Evolutionary conservation across 371 early-diverging fungal genomes (phyloP).

Genomic region (Choanephora cucurbitarum): DNA sequence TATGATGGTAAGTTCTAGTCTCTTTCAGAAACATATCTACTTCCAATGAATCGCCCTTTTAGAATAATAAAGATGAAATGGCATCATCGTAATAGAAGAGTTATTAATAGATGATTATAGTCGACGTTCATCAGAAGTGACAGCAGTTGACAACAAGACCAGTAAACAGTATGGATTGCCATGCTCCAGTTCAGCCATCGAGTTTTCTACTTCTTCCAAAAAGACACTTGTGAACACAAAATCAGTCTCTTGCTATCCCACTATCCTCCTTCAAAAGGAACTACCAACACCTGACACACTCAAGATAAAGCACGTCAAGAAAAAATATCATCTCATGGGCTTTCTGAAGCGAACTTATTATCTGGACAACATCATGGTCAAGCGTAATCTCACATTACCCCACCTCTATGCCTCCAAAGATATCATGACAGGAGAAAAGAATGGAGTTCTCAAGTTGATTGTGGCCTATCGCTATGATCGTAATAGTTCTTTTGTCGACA

Average conservation of each 20-base stretch:
- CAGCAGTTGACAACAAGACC: background rate
- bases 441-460: constrained; percentile 12
- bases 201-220: background rate
- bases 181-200: background rate
- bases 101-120: background rate
- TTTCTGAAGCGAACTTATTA: constrained; percentile 11
- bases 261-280: background rate
- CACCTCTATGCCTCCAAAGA: constrained; percentile 13
- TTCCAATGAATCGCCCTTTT: too few relatives aligned
- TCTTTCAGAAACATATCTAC: too few relatives aligned
- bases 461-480: background rate
- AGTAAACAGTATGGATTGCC: background rate
- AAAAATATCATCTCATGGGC: constrained; percentile 11
- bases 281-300: background rate
- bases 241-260: too few relatives aligned
- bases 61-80: background rate
- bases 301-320: background rate
- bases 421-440: constrained; percentile 1
- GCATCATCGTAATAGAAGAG: background rate
- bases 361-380: constrained; percentile 10
- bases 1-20: constrained; percentile 1
- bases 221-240: too few relatives aligned
- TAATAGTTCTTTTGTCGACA: background rate
- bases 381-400: constrained; percentile 2
- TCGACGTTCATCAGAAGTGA: background rate